phyloP scores from a whole-genome alignment of 164 flowering plant genomes.

The Liquidambar formosana region DNA sequence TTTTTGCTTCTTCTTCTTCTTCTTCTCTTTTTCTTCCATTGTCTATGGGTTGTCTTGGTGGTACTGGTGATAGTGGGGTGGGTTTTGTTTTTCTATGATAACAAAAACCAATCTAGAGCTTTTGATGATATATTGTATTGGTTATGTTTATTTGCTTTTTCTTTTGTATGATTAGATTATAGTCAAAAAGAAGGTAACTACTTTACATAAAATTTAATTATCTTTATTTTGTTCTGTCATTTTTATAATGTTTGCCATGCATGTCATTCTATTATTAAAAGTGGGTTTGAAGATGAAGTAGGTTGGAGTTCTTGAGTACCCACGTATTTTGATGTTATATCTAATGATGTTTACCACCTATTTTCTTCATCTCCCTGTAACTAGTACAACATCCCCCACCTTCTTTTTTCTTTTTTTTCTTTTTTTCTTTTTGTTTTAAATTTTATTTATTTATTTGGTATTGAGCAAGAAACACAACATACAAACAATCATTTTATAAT shows the following conservation, averaged over 20 bases:
- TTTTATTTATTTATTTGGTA: no score
- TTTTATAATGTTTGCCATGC: background rate
- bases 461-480: no score
- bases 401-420: no score
- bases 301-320: conserved; percentile 9
- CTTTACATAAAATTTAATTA: background rate
- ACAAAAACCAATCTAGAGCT: conserved; percentile 21
- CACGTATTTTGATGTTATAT: conserved; percentile 8
- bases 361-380: background rate
- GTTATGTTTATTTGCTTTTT: background rate
- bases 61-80: background rate
- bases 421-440: no score
- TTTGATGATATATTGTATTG: conserved; percentile 4
- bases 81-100: conserved; percentile 12
- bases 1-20: conserved; percentile 62
- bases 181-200: background rate
- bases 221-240: background rate
- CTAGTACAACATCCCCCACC: no score
- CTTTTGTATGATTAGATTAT: background rate
- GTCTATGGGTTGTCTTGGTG: background rate
- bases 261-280: conserved; percentile 1
- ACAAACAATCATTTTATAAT: no score
- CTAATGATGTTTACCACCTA: conserved; percentile 8
- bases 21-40: conserved; percentile 52
- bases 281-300: conserved; percentile 3